Evolutionary conservation across 257 asterid genomes (phyloP).

Genomic region (Solanum acaule): DNA sequence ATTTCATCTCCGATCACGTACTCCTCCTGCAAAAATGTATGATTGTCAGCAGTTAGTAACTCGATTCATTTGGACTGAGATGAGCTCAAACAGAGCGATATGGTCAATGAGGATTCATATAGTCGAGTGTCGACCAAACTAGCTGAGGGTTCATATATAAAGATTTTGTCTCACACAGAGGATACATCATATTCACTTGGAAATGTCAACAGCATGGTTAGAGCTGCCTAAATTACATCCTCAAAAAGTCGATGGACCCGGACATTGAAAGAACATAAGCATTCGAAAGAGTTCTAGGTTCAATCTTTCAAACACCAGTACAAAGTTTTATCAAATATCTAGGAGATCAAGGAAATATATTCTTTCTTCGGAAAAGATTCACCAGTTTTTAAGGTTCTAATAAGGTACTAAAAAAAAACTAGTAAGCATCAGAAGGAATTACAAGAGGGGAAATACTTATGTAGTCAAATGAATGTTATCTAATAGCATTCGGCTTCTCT

Average conservation of each 20-base stretch:
- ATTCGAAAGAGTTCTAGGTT: neutral
- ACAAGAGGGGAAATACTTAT: neutral
- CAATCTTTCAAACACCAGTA: neutral
- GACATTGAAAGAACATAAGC: neutral
- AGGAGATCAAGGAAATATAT: neutral
- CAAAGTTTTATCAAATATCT: neutral
- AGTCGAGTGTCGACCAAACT: neutral
- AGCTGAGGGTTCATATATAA: neutral
- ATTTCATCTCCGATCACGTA: conserved; percentile 54
- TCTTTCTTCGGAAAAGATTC: neutral
- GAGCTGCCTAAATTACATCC: neutral
- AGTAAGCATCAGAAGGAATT: neutral
- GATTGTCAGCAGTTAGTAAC: neutral
- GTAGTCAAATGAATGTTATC: neutral
- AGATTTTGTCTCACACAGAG: neutral
- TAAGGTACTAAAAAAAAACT: neutral
- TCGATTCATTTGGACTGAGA: neutral
- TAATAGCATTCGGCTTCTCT: neutral
- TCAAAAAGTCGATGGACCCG: neutral
- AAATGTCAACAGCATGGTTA: neutral
- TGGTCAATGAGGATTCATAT: neutral
- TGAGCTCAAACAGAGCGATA: neutral
- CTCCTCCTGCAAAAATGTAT: conserved; percentile 53
- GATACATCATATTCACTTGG: neutral
- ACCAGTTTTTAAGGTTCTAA: neutral